These are phyloP conservation scores for Chrysoporthe austroafricana DNA, from an alignment of 2,329 filamentous ascomycete genomes.

Conservation along the genomic window DNA sequence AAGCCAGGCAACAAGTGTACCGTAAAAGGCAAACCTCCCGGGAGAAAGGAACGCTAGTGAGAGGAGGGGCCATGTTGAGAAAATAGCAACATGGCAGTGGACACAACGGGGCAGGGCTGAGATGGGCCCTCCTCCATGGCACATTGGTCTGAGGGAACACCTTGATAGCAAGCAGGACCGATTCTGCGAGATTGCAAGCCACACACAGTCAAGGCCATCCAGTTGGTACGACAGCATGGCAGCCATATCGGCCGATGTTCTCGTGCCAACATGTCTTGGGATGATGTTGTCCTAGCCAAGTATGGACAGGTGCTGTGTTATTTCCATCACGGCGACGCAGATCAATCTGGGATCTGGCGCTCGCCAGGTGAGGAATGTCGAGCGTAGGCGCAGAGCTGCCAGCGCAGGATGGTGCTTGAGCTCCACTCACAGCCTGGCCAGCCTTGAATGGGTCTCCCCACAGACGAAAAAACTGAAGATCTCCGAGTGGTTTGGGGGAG, in stretches of 20 bases:
- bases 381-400: neutral
- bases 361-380: neutral
- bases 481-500: neutral
- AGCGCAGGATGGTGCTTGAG: neutral
- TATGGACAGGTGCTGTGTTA: neutral
- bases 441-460: slow-evolving; percentile 1
- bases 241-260: neutral
- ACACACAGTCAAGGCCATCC: neutral
- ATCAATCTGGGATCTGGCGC: neutral
- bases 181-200: slow-evolving; percentile 9
- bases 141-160: neutral
- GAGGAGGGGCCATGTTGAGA: slow-evolving; percentile 6
- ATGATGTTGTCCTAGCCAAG: neutral
- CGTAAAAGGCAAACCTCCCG: neutral
- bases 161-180: neutral
- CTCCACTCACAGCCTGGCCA: slow-evolving; percentile 2
- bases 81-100: slow-evolving; percentile 6
- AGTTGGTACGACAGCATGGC: neutral
- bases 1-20: neutral
- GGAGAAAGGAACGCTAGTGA: slow-evolving; percentile 12
- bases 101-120: slow-evolving; percentile 2
- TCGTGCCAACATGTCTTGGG: neutral
- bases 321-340: neutral
- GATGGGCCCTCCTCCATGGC: neutral
- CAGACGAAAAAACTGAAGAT: neutral